Base-by-base conservation (phyloP, 2,329 filamentous ascomycete species). In the Arachnomyces sp. region DNA sequence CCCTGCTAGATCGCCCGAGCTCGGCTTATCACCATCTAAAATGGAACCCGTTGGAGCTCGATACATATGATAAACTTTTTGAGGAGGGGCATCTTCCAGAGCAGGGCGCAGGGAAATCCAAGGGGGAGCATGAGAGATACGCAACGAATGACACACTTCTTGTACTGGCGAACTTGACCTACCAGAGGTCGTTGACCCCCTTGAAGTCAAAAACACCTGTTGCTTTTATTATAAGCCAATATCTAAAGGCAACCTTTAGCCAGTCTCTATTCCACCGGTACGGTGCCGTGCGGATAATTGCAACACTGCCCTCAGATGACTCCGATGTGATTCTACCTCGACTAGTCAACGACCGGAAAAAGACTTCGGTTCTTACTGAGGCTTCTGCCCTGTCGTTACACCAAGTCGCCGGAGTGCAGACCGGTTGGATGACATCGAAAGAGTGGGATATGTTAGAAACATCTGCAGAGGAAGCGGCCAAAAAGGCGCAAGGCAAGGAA, bases 281-380 rank as follows among this genome's bases (percentile, higher is more conserved):
- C 56, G 90, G 90, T 2, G 73, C 81, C 13, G 80, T 94, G 2
- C 79, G 88, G 36, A 81, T 90, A 68, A 71, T 96, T 1, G 57
- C 89, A 30, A 89, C 88, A 80, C 54, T 80, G 3, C 71, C 75
- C 1, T 68, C 80, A 32, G 66, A 74, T 0, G 81, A 86, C 41
- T 77, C 77, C 47, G 52, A 61, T 5, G 46, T 59, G 1, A 49
- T 85, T 1, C 43, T 94, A 6, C 82, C 89, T 0, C 74, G 74
- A 38, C 64, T 66, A 2, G 55, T 83, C 2, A 59, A 67, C 28
- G 59, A 66, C 1, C 74, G 81, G n/a, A 71, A 63, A 31, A 79
- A 78, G 34, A 57, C 70, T 15, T 69, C 75, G 3, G 56, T 84
- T 3, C 69, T 36, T 82, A 38, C 67, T 74, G 80, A 87, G 48